A percentile compares a stretch with the other conserved stretches of the same genome.
Conservation (phyloP, 208 protist genomes). For the Leptomonas pyrrhocoris region DNA sequence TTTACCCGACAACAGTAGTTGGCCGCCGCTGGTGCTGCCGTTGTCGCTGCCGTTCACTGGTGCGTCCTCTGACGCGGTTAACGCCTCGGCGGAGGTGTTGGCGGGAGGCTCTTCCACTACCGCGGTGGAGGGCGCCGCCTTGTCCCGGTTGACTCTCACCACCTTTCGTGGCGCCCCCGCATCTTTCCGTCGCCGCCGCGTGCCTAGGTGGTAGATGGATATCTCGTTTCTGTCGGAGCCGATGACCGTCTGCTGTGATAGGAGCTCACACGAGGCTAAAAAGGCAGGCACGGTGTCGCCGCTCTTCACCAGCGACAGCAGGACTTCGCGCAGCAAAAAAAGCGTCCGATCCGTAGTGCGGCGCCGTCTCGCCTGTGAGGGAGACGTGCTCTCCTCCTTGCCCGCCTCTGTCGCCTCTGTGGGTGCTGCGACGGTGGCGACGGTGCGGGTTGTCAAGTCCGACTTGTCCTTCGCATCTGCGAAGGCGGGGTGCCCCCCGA, state of each 20-base stretch:
- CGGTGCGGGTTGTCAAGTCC: neutral
- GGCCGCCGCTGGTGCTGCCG: neutral
- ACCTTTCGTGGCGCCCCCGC: slow-evolving; percentile 53
- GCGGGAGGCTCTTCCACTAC: neutral
- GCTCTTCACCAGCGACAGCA: slow-evolving; percentile 62
- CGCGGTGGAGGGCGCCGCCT: neutral
- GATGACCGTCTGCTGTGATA: slow-evolving; percentile 55
- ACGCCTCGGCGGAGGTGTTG: neutral
- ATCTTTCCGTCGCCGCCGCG: slow-evolving; percentile 54
- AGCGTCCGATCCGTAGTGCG: slow-evolving; percentile 73
- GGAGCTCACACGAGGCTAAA: slow-evolving; percentile 68
- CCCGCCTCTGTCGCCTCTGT: neutral
- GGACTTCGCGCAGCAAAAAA: slow-evolving; percentile 74
- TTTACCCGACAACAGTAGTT: neutral
- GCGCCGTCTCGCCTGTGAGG: slow-evolving; percentile 30
- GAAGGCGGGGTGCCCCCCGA: neutral
- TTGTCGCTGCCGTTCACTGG: neutral
- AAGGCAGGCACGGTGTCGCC: slow-evolving; percentile 81
- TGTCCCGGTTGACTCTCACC: slow-evolving; percentile 57
- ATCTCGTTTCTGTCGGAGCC: slow-evolving; percentile 71
- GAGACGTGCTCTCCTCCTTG: neutral
- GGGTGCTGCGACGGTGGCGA: neutral
- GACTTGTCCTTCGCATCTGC: neutral
- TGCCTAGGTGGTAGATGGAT: slow-evolving; percentile 79
- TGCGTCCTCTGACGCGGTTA: neutral